Evolutionary conservation across 179 eudicot genomes (phyloP).

Genomic region (Spinacia oleracea): DNA sequence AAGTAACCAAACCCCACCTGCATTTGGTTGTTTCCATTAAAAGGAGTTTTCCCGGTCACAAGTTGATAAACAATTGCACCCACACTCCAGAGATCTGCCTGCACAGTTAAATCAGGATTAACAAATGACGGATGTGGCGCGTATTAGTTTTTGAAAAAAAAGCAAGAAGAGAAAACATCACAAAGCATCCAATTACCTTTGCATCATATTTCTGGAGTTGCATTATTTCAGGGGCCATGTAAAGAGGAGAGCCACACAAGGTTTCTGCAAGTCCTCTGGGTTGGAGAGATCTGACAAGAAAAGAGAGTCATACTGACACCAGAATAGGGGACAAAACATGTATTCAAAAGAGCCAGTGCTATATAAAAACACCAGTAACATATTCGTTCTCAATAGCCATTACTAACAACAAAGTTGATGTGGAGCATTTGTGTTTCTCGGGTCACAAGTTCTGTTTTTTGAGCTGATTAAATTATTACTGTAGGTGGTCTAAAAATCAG

Average conservation of each 20-base stretch:
- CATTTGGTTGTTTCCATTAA: slow-evolving; percentile 77
- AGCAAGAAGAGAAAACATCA: not conserved
- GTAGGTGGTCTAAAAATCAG: not conserved
- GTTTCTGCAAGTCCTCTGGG: slow-evolving; percentile 97
- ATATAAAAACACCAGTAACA: not conserved
- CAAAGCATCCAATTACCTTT: slow-evolving; percentile 53
- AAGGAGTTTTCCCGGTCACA: slow-evolving; percentile 93
- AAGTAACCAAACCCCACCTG: slow-evolving; percentile 51
- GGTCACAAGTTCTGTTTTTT: not conserved
- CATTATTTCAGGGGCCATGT: slow-evolving; percentile 99
- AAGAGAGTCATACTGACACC: slow-evolving; percentile 15
- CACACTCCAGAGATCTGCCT: slow-evolving; percentile 99
- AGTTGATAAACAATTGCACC: slow-evolving; percentile 87
- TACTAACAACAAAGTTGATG: not conserved
- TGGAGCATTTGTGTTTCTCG: not conserved
- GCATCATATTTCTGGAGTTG: slow-evolving; percentile 94
- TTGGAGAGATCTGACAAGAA: slow-evolving; percentile 74
- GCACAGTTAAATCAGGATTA: slow-evolving; percentile 42
- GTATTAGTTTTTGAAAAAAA: not conserved
- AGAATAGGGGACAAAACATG: not conserved
- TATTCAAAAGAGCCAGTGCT: not conserved
- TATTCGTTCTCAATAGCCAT: not conserved
- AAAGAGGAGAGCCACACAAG: slow-evolving; percentile 95
- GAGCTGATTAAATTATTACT: not conserved
- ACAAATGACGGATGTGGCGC: not conserved